Evolutionary conservation across 371 early-diverging fungal species (phyloP), one percentile per base, ranked within the genome.

Genomic region (Apophysomyces variabilis): DNA sequence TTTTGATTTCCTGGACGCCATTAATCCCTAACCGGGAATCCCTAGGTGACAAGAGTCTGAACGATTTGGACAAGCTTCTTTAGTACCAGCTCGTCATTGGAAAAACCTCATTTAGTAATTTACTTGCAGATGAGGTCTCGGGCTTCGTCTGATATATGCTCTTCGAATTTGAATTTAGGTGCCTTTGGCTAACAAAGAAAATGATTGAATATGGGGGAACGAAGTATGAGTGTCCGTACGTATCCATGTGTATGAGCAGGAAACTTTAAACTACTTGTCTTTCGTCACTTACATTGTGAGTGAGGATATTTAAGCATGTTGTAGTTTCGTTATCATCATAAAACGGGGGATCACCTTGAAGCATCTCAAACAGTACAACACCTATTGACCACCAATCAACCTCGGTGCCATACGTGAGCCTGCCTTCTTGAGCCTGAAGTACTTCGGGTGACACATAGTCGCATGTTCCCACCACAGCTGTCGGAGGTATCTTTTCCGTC

Each of bases 361-460:
- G 81, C 58, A 98, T 86, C 74, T 99, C 99, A 69, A 93, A 99
- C 75, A 99, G 88, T 43, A 99, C 91, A 16, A 98, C 95, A 18
- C 99, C 99, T 0, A 99, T 84, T 9, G 97, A 94, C 99, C 99
- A 99, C 95, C 98, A 97, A 81, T 99, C 99, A 46, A 95, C 96
- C 37, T 93, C 94, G 56, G 91, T 91, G 43, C 95, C 95, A 79
- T 99, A 99, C 9, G 93, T 87, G 21, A 82, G 85, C 7, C 80
- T 78, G 7, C 86, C 86, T 46, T 82, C 77, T 32, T 85, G 83
- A 36, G 90, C 84, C 68, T 89, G 75, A 35, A 95, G 90, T 6
- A 96, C 92, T 77, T 97, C 98, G 5, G 97, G 96, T 14, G 98
- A 97, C 64, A 99, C 95, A 74, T 96, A 97, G 65, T 96, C 96